Percentiles rank a stretch among this genome's conserved stretches.
These are phyloP conservation scores for Cutaneotrichosporon sp. DNA, from an alignment of 1,284 basidiomycete species.

Conservation along the genomic window DNA sequence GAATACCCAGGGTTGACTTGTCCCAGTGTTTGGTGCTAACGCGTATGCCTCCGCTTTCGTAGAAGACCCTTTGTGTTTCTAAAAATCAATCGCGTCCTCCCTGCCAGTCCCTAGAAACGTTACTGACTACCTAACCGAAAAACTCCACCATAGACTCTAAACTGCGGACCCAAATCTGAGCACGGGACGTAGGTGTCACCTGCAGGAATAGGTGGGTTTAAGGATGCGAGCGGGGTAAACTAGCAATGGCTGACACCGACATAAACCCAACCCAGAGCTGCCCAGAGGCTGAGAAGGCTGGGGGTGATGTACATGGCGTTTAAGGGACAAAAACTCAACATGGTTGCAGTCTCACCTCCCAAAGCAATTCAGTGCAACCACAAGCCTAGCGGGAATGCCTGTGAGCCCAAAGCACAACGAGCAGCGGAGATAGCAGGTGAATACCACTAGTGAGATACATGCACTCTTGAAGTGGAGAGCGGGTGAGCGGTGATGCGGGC, in stretches of 20 bases:
- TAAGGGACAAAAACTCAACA: not conserved
- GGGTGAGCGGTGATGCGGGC: too few relatives aligned
- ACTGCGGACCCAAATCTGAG: not conserved
- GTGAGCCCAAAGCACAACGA: too few relatives aligned
- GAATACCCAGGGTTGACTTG: not conserved
- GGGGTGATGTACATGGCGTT: too few relatives aligned
- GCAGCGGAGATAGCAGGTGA: too few relatives aligned
- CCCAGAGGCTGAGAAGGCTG: too few relatives aligned
- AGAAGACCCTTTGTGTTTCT: not conserved
- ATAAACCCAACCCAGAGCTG: not conserved
- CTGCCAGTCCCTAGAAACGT: not conserved
- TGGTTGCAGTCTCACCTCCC: not conserved
- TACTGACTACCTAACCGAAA: not conserved
- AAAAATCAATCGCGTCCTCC: slow-evolving; percentile 8
- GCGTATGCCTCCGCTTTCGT: not conserved
- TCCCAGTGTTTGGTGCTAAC: not conserved
- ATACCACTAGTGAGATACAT: too few relatives aligned
- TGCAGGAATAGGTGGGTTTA: not conserved
- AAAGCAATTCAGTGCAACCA: not conserved
- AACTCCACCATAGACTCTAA: not conserved
- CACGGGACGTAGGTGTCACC: not conserved
- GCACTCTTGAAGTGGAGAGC: too few relatives aligned
- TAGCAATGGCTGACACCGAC: not conserved
- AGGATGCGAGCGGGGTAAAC: not conserved
- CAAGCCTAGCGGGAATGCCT: too few relatives aligned